Evolutionary conservation across 1,284 basidiomycete species (phyloP).

Genomic region (Puccinia horiana): DNA sequence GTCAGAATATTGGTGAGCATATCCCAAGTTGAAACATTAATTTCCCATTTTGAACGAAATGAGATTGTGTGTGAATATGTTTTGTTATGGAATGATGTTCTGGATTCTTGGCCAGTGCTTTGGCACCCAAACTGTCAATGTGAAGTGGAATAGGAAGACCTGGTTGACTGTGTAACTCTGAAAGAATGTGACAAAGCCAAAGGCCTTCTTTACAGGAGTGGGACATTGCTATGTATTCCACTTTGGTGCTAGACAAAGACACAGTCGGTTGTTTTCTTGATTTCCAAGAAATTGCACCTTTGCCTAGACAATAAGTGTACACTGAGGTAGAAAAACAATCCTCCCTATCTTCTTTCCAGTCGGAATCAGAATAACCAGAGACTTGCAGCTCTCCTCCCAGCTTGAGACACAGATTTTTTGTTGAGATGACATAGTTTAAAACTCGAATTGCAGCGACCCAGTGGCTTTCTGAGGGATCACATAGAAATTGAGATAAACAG

Average conservation of each 20-base stretch:
- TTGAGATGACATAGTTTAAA: neutral
- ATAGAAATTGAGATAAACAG: slow-evolving; percentile 23
- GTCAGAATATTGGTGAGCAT: too few species aligned
- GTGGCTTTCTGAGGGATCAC: slow-evolving; percentile 1
- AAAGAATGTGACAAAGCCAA: neutral
- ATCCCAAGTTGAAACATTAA: too few species aligned
- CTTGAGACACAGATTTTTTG: neutral
- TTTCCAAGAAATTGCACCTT: slow-evolving; percentile 20
- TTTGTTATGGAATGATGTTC: too few species aligned
- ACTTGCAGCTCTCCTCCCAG: neutral
- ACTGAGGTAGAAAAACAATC: neutral
- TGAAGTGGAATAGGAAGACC: too few species aligned
- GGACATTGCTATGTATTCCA: too few species aligned
- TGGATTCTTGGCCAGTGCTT: too few species aligned
- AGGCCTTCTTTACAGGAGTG: slow-evolving; percentile 2
- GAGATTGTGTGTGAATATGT: too few species aligned
- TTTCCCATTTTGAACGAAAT: too few species aligned
- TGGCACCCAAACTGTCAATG: too few species aligned
- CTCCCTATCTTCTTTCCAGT: neutral
- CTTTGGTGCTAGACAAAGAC: too few species aligned
- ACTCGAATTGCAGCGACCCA: slow-evolving; percentile 9
- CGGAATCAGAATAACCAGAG: neutral
- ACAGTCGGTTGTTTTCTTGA: too few species aligned
- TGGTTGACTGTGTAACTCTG: too few species aligned
- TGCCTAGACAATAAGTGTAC: neutral